Base-by-base conservation (phyloP, 2,329 filamentous ascomycete genomes). In the Neofusicoccum parvum region DNA sequence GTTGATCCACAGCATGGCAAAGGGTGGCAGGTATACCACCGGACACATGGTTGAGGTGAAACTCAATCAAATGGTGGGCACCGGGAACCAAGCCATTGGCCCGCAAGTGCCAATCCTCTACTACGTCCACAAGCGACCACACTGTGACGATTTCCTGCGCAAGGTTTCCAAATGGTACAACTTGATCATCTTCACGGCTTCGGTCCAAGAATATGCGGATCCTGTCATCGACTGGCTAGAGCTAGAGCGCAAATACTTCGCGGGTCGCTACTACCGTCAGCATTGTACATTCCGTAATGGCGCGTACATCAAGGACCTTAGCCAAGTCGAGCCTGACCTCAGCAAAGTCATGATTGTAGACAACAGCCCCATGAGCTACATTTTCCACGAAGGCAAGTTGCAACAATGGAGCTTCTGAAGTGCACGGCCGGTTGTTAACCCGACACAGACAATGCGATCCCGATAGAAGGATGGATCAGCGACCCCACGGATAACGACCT, bases 11-110 rank as follows among this genome's bases (percentile, higher is more conserved):
- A 97, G 93, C 78, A 93, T 98, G 86, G 94, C 94, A 67, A 97
- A 97, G 77, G 95, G 95, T 36, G 94, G 94, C 62, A 88, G 94
- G 66, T 97, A 97, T 90, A 94, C 92, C 72, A 94, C 92, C 20
- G 95, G 95, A 17, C 95, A 99, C 80, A 99, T 99, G 95, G 94
- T 99, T 62, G 95, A 99, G 80, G 95, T 99, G 69, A 93, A 93
- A 72, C 85, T 97, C 67, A 92, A 91, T 75, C 89, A 89, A 66
- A 88, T 68, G 80, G 86, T 92, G 50, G 89, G 87, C 64, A 86
- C 87, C 54, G 88, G 87, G 37, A 88, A 90, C 32, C 86, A 88
- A 70, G 82, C 87, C 20, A 81, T 92, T 32, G 92, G 91, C 7
- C 92, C 93, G 46, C 94, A 97, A 74, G 94, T 99, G 75, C 95